Conservation (phyloP, 1,139 yeast genomes). For the Scheffersomyces stambukii region DNA sequence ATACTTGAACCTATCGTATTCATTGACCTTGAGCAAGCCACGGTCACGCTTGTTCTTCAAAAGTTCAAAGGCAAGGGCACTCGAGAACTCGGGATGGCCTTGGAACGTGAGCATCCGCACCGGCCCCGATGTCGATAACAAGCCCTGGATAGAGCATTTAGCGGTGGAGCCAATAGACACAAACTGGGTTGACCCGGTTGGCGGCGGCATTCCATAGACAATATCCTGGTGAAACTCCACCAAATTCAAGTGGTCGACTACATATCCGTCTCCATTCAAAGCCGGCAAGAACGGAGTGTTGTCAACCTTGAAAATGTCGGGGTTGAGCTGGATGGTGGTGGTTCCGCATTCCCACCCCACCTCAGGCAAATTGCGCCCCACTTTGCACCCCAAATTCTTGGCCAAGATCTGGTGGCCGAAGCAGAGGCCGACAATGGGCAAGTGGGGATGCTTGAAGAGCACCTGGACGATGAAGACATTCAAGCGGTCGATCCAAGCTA, state of each 20-base stretch:
- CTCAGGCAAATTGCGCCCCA: conserved; percentile 52
- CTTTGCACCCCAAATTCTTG: conserved; percentile 58
- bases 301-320: conserved; percentile 26
- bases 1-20: conserved; percentile 23
- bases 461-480: conserved; percentile 35
- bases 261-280: conserved; percentile 16
- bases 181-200: too few species aligned
- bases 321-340: conserved; percentile 46
- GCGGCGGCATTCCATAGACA: conserved; percentile 43
- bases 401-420: conserved; percentile 84
- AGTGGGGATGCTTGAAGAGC: conserved; percentile 19
- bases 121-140: conserved; percentile 37
- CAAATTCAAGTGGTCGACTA: conserved; percentile 31
- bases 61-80: conserved; percentile 28
- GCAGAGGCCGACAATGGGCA: conserved; percentile 65
- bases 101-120: conserved; percentile 61
- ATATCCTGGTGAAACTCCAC: conserved; percentile 72
- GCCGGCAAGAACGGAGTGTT: conserved; percentile 27
- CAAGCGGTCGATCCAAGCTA: conserved; percentile 51
- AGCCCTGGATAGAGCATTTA: conserved; percentile 60
- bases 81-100: conserved; percentile 83
- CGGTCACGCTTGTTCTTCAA: conserved; percentile 15
- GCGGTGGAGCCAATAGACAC: conserved; percentile 49
- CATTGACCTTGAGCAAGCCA: conserved; percentile 14
- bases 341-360: conserved; percentile 76